These are phyloP conservation scores for Amanita exitialis DNA, from an alignment of 768 basidiomycete species.

Conservation along the genomic window DNA sequence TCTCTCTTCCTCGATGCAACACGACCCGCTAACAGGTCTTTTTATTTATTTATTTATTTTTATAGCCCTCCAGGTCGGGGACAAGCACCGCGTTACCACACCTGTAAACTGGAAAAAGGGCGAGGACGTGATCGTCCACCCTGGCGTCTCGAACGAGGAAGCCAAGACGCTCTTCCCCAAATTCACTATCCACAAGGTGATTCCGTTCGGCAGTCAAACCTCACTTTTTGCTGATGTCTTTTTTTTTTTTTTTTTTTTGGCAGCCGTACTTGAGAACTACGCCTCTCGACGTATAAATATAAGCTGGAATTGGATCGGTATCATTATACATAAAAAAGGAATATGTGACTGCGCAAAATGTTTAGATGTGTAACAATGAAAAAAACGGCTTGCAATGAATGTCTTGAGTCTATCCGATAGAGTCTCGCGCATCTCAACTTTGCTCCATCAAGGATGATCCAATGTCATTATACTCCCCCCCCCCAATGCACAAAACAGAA, in stretches of 20 bases:
- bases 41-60: neutral
- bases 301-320: no score
- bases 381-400: no score
- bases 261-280: constrained; percentile 89
- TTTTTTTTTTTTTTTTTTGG: no score
- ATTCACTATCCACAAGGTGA: constrained; percentile 65
- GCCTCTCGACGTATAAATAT: constrained; percentile 29
- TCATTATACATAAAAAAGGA: no score
- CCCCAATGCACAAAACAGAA: no score
- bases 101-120: constrained; percentile 95
- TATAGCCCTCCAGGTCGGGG: constrained; percentile 79
- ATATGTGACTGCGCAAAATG: no score
- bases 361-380: no score
- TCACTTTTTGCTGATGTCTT: constrained; percentile 1
- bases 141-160: constrained; percentile 75
- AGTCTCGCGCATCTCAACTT: no score
- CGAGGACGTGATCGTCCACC: constrained; percentile 90
- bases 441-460: no score
- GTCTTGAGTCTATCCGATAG: no score
- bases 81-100: constrained; percentile 77
- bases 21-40: constrained; percentile 18
- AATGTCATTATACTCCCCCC: no score
- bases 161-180: constrained; percentile 88
- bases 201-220: constrained; percentile 19
- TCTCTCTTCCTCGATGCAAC: constrained; percentile 19